These are phyloP conservation scores for Dioscorea dumetorum DNA, from an alignment of 106 monocot genomes.

Conservation along the genomic window DNA sequence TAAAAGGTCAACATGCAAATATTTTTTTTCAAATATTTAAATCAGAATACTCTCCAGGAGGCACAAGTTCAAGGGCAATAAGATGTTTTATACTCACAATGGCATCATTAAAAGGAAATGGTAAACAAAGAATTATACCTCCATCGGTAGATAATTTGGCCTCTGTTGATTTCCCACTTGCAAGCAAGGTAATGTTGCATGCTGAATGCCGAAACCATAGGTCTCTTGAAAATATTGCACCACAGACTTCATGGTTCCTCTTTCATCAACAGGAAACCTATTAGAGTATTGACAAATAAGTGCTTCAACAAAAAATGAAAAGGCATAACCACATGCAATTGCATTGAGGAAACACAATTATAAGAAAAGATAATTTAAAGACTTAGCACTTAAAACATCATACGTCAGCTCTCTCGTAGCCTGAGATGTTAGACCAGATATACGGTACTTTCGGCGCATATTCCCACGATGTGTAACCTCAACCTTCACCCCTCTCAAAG, in stretches of 20 bases:
- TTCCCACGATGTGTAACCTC: conserved; percentile 81
- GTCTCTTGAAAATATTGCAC: conserved; percentile 82
- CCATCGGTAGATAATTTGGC: conserved; percentile 98
- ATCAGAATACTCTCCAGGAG: no score
- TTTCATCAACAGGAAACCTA: conserved; percentile 81
- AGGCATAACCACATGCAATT: neutral
- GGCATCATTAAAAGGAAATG: neutral
- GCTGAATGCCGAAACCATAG: conserved; percentile 74
- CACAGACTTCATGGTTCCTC: conserved; percentile 77
- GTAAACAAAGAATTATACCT: conserved; percentile 27
- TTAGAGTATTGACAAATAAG: neutral
- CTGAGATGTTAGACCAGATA: conserved; percentile 76
- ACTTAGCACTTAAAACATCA: neutral
- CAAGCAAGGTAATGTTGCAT: conserved; percentile 71
- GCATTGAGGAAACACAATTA: neutral
- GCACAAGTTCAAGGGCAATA: no score
- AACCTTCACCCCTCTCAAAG: conserved; percentile 78
- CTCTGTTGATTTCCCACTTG: conserved; percentile 94
- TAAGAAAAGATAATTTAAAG: neutral
- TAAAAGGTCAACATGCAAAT: neutral
- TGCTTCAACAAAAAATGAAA: no score
- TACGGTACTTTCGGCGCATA: conserved; percentile 78
- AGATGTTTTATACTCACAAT: neutral
- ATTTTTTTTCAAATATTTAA: neutral
- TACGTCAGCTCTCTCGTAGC: conserved; percentile 83